Evolutionary conservation across 768 basidiomycete genomes (phyloP).

Genomic region (Clavaria fumosa): DNA sequence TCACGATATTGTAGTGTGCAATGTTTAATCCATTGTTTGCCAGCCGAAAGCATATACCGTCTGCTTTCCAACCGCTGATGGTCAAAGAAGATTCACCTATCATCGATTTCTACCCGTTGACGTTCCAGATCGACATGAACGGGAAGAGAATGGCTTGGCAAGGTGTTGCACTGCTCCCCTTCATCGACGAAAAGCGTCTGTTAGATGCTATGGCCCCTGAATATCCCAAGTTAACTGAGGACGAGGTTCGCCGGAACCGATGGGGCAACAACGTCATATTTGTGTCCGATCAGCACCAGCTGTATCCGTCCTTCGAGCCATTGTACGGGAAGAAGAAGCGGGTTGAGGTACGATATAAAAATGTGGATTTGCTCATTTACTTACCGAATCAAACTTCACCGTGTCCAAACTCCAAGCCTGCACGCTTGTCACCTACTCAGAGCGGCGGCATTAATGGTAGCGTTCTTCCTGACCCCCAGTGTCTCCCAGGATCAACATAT

Average conservation of each 20-base stretch:
- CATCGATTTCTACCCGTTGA: conserved; percentile 85
- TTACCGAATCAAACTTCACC: too few species aligned
- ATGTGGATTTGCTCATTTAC: too few species aligned
- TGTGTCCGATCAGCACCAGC: conserved; percentile 65
- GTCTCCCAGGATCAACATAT: conserved; percentile 85
- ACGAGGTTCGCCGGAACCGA: conserved; percentile 69
- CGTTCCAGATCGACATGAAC: conserved; percentile 98
- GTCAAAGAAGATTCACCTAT: conserved; percentile 76
- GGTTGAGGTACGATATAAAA: conserved; percentile 63
- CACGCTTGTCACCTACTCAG: too few species aligned
- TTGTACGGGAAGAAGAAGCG: conserved; percentile 84
- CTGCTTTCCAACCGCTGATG: conserved; percentile 80
- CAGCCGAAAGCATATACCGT: conserved; percentile 81
- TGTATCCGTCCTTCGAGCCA: conserved; percentile 79
- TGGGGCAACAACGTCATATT: conserved; percentile 78
- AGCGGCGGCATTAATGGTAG: conserved; percentile 72
- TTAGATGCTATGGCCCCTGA: conserved; percentile 65
- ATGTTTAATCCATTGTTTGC: conserved; percentile 3
- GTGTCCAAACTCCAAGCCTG: too few species aligned
- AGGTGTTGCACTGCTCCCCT: conserved; percentile 90
- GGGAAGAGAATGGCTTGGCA: conserved; percentile 99
- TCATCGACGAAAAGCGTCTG: conserved; percentile 78
- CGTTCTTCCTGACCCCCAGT: conserved; percentile 71
- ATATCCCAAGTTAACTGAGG: conserved; percentile 58
- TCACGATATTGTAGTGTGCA: conserved; percentile 6